Percentiles rank a stretch among this genome's conserved stretches.
Evolutionary conservation across 208 protist species (phyloP).

Genomic region (Entamoeba nuttalli): DNA sequence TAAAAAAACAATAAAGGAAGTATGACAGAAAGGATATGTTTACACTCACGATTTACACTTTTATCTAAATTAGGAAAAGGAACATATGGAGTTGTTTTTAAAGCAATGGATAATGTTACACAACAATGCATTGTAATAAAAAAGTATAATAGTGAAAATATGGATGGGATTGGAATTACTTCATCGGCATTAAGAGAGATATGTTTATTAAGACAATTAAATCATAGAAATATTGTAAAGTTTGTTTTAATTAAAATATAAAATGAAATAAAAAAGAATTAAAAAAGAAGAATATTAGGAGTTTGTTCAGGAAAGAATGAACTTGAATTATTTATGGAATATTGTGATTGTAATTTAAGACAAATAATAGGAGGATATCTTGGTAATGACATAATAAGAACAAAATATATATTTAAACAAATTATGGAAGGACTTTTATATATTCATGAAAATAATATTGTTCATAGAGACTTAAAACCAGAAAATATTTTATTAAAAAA

Average conservation of each 20-base stretch:
- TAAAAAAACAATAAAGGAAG: no score
- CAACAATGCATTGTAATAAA: neutral
- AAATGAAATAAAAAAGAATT: neutral
- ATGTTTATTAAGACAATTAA: neutral
- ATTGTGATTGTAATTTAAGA: neutral
- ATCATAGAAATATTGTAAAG: neutral
- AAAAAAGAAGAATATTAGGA: neutral
- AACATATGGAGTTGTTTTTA: neutral
- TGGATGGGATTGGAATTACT: neutral
- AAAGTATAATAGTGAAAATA: neutral
- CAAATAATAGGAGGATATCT: neutral
- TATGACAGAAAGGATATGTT: no score
- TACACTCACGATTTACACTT: neutral
- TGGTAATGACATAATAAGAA: neutral
- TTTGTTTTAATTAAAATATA: neutral
- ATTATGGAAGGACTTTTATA: conserved; percentile 69
- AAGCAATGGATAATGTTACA: neutral
- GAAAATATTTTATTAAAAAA: conserved; percentile 34
- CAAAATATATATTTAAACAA: neutral
- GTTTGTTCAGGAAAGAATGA: neutral
- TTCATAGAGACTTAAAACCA: conserved; percentile 62
- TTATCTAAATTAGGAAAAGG: neutral
- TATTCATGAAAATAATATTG: conserved; percentile 76
- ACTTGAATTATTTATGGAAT: neutral
- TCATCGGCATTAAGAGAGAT: neutral